Percentiles rank a stretch among this genome's conserved stretches.
These are phyloP conservation scores for Kluyveromyces aestuarii DNA, from an alignment of 805 yeast genomes.

Conservation along the genomic window DNA sequence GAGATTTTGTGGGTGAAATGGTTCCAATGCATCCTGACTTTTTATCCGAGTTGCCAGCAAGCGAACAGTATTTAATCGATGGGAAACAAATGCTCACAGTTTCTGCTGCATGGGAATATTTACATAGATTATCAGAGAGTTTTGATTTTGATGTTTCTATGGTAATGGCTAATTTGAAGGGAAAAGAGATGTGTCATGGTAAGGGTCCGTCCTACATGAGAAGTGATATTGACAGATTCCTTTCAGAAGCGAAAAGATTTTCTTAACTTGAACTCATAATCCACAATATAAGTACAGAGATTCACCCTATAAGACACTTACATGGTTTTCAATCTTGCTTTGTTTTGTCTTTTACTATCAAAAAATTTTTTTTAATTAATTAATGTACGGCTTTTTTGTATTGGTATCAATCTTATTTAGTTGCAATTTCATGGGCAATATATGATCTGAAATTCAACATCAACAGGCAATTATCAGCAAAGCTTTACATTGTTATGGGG, in stretches of 20 bases:
- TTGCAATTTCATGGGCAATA: no score
- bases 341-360: no score
- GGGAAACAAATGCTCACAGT: constrained; percentile 52
- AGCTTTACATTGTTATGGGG: neutral
- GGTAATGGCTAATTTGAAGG: constrained; percentile 52
- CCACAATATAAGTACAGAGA: neutral
- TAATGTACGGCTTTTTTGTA: no score
- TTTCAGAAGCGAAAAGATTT: neutral
- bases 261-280: no score
- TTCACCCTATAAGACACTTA: neutral
- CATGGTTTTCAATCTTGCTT: no score
- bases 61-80: constrained; percentile 8
- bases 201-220: constrained; percentile 40
- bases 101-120: constrained; percentile 78
- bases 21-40: neutral
- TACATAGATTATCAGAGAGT: constrained; percentile 43
- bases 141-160: constrained; percentile 44
- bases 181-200: constrained; percentile 71
- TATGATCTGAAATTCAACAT: no score
- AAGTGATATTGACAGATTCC: constrained; percentile 10
- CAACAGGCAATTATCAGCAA: no score
- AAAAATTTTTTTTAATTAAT: no score
- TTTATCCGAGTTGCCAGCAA: constrained; percentile 12
- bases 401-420: no score
- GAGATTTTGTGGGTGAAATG: constrained; percentile 1